These are phyloP conservation scores for Anisodus tanguticus DNA, from an alignment of 257 asterid genomes.

Conservation along the genomic window DNA sequence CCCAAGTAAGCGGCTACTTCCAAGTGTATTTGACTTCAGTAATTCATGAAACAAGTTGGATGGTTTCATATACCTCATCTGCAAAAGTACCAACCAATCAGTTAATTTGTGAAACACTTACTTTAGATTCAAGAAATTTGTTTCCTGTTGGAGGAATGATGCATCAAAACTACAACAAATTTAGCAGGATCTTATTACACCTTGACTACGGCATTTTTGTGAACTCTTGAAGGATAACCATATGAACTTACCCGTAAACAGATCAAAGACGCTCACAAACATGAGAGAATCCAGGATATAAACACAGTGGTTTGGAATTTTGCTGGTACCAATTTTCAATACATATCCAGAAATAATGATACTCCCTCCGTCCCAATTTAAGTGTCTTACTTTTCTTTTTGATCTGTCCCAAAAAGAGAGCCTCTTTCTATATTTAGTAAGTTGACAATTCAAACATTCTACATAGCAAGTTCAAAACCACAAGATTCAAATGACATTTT, in stretches of 20 bases:
- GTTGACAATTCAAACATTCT: too few species aligned
- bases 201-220: neutral
- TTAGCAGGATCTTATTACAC: neutral
- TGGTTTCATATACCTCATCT: conserved; percentile 82
- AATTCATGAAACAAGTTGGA: conserved; percentile 59
- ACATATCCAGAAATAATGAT: neutral
- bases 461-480: too few species aligned
- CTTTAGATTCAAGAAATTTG: neutral
- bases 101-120: neutral
- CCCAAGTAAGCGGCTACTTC: conserved; percentile 69
- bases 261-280: neutral
- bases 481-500: too few species aligned
- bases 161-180: neutral
- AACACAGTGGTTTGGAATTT: neutral
- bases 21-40: conserved; percentile 51
- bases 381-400: too few species aligned
- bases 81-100: conserved; percentile 36
- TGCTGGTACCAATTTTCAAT: neutral
- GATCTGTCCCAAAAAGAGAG: too few species aligned
- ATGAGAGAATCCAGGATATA: neutral
- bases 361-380: too few species aligned
- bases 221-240: conserved; percentile 9
- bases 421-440: too few species aligned
- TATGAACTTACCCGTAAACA: neutral
- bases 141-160: neutral